Conservation (phyloP, 164 flowering plant species). For the Chloranthus sessilifolius region DNA sequence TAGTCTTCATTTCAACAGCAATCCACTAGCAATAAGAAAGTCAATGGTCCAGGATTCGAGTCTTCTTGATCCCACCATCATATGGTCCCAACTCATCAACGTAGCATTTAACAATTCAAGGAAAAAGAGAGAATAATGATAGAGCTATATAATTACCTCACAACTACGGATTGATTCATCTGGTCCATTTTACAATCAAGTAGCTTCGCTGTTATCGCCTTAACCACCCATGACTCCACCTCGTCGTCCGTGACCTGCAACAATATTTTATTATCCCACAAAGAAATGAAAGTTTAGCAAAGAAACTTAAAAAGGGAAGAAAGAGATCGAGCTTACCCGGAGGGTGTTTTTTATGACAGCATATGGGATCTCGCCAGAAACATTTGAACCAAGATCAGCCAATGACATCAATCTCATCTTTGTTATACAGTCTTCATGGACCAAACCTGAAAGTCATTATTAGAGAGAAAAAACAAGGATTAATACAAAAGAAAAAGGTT, state of each 20-base stretch:
- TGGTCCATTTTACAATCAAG: slow-evolving; percentile 95
- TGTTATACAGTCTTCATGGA: slow-evolving; percentile 82
- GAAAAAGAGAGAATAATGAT: no score
- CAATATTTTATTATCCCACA: neutral
- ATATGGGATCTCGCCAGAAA: slow-evolving; percentile 72
- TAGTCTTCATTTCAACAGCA: no score
- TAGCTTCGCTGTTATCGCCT: slow-evolving; percentile 79
- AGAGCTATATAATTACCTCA: slow-evolving; percentile 39
- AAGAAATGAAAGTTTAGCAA: neutral
- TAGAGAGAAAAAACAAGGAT: neutral
- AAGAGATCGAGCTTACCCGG: slow-evolving; percentile 31
- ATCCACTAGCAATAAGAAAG: no score
- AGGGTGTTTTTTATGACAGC: slow-evolving; percentile 67
- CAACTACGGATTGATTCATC: slow-evolving; percentile 75
- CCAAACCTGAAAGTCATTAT: slow-evolving; percentile 47
- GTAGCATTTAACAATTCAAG: no score
- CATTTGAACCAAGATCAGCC: slow-evolving; percentile 69
- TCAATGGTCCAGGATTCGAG: no score
- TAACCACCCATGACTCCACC: slow-evolving; percentile 90
- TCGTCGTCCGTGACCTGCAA: slow-evolving; percentile 68
- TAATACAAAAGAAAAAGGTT: neutral
- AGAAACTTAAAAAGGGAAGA: neutral
- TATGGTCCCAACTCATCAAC: no score
- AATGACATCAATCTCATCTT: slow-evolving; percentile 92
- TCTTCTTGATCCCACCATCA: no score